A percentile compares a stretch with the other conserved stretches of the same genome.
Evolutionary conservation across 495 filamentous ascomycete species (phyloP).

Genomic region (Lentithecium fluviatile): DNA sequence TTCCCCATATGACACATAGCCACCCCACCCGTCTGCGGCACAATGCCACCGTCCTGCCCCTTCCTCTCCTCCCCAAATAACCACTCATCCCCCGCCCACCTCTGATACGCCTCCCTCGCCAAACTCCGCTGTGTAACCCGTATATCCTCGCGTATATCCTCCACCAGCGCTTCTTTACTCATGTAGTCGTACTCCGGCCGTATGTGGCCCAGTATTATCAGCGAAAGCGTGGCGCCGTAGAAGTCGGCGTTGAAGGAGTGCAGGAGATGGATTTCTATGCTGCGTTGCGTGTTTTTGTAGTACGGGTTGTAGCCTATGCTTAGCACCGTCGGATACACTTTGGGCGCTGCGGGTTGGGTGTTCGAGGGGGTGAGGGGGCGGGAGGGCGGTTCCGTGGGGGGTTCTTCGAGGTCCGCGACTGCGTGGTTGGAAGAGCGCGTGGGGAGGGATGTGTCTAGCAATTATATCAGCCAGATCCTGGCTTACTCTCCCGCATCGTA

Average conservation of each 20-base stretch:
- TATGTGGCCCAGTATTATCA: conserved; percentile 82
- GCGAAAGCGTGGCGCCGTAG: conserved; percentile 74
- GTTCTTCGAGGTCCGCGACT: conserved; percentile 19
- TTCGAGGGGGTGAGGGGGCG: conserved; percentile 8
- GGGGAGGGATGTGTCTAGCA: conserved; percentile 6
- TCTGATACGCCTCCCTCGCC: conserved; percentile 62
- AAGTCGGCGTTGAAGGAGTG: conserved; percentile 73
- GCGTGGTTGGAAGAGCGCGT: conserved; percentile 20
- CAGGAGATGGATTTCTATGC: conserved; percentile 83
- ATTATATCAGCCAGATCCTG: neutral
- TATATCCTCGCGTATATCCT: conserved; percentile 86
- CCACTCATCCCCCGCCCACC: conserved; percentile 53
- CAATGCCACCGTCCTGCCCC: neutral
- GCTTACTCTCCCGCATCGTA: no score
- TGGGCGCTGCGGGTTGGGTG: neutral
- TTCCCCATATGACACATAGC: conserved; percentile 16
- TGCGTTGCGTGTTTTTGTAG: conserved; percentile 24
- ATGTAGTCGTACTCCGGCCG: conserved; percentile 87
- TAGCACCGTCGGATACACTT: conserved; percentile 85
- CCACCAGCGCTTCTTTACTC: conserved; percentile 73
- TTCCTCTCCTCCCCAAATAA: conserved; percentile 24
- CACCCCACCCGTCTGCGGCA: conserved; percentile 30
- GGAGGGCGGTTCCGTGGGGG: conserved; percentile 8
- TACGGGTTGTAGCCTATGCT: conserved; percentile 53
- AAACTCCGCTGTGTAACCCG: conserved; percentile 77